phyloP scores from a whole-genome alignment of 2,329 filamentous ascomycete species.

The Microascus cirrosus region DNA sequence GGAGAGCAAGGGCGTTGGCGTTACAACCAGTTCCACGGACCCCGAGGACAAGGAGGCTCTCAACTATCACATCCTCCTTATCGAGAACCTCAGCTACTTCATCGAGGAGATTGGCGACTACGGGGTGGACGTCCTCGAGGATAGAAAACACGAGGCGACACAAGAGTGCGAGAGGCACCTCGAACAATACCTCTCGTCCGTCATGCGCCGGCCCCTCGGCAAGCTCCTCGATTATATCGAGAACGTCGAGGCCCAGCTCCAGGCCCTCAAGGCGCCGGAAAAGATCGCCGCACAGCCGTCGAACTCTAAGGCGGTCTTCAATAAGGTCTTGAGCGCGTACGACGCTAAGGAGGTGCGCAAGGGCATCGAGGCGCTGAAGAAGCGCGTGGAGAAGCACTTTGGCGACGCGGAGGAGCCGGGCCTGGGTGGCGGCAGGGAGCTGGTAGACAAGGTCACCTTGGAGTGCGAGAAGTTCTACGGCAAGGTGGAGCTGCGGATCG shows the following conservation, averaged over 20 bases:
- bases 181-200: slow-evolving; percentile 73
- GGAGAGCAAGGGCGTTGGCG: slow-evolving; percentile 45
- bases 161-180: slow-evolving; percentile 80
- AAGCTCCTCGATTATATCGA: slow-evolving; percentile 88
- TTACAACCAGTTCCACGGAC: slow-evolving; percentile 30
- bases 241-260: slow-evolving; percentile 66
- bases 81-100: slow-evolving; percentile 99
- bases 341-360: slow-evolving; percentile 79
- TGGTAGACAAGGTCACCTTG: slow-evolving; percentile 45
- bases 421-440: slow-evolving; percentile 52
- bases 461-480: slow-evolving; percentile 54
- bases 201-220: slow-evolving; percentile 80
- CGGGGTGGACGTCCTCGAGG: slow-evolving; percentile 63
- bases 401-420: slow-evolving; percentile 82
- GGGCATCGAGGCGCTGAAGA: slow-evolving; percentile 80
- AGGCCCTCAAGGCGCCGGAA: slow-evolving; percentile 44
- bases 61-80: slow-evolving; percentile 93
- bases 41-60: slow-evolving; percentile 90
- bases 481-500: slow-evolving; percentile 49
- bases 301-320: slow-evolving; percentile 72
- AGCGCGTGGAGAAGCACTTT: slow-evolving; percentile 95
- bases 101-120: slow-evolving; percentile 73
- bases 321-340: slow-evolving; percentile 72
- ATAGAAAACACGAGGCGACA: slow-evolving; percentile 70
- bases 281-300: slow-evolving; percentile 69